Conservation (phyloP, 306 rosid genomes). For the Cucumis melo region DNA sequence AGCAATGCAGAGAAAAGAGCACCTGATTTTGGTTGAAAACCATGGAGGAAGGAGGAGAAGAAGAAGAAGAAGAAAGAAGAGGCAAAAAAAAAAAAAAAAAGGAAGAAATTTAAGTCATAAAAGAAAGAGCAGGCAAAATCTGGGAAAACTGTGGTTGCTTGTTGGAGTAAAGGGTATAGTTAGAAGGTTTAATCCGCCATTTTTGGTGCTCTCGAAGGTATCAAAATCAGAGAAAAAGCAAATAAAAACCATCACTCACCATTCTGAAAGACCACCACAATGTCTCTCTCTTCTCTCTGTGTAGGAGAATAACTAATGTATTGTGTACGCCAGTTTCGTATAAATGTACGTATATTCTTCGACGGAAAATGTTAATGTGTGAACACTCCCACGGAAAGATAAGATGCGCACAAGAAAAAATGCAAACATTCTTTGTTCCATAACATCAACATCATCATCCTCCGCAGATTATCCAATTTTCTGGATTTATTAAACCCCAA, state of each 20-base stretch:
- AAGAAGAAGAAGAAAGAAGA: neutral
- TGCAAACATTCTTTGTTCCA: neutral
- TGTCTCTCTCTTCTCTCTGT: constrained; percentile 1
- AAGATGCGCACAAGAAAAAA: neutral
- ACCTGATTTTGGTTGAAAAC: neutral
- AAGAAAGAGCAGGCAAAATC: neutral
- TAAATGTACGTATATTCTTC: constrained; percentile 5
- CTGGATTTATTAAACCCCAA: too few species aligned
- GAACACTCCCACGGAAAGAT: neutral
- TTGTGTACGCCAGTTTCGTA: neutral
- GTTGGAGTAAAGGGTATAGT: neutral
- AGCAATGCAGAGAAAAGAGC: neutral
- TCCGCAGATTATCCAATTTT: neutral
- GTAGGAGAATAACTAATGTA: neutral
- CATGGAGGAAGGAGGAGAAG: neutral
- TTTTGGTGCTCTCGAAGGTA: neutral
- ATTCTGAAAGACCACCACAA: neutral
- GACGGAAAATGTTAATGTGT: neutral
- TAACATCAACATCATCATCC: neutral
- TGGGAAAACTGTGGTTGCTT: neutral
- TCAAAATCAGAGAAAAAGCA: constrained; percentile 9
- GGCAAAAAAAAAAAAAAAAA: neutral
- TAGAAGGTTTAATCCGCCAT: neutral
- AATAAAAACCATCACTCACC: neutral
- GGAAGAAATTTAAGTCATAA: neutral